A percentile compares a stretch with the other conserved stretches of the same genome.
Evolutionary conservation across 805 yeast species (phyloP).

Genomic region (Yarrowia bubula): DNA sequence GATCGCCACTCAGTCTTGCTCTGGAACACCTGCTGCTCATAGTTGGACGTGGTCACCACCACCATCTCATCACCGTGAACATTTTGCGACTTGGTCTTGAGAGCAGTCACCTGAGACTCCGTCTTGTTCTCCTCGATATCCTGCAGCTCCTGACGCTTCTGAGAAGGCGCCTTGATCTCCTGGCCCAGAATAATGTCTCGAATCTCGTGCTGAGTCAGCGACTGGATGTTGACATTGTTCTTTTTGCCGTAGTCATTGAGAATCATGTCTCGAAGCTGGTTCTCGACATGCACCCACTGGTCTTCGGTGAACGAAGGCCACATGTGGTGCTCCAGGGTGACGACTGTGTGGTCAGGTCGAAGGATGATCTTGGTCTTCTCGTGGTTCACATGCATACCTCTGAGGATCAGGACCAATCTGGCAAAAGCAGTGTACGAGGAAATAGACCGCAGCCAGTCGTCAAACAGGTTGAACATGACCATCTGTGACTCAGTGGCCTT

Average conservation of each 20-base stretch:
- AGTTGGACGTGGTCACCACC: constrained; percentile 86
- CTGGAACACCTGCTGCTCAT: constrained; percentile 78
- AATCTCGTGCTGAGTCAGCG: constrained; percentile 89
- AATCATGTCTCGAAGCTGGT: constrained; percentile 83
- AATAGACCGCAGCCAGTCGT: constrained; percentile 83
- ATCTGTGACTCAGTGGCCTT: constrained; percentile 90
- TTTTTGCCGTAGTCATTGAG: constrained; percentile 80
- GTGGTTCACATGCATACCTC: constrained; percentile 75
- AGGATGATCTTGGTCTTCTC: constrained; percentile 74
- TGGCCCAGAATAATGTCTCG: constrained; percentile 94
- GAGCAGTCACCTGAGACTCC: constrained; percentile 59
- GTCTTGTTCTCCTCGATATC: constrained; percentile 54
- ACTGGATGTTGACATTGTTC: constrained; percentile 78
- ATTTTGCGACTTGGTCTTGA: constrained; percentile 78
- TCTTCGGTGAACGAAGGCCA: constrained; percentile 92
- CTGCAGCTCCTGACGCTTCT: constrained; percentile 77
- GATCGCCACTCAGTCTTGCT: constrained; percentile 90
- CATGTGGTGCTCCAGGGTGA: constrained; percentile 73
- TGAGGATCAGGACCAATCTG: constrained; percentile 72
- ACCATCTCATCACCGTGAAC: constrained; percentile 96
- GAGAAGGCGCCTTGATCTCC: constrained; percentile 86
- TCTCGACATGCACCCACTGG: constrained; percentile 89
- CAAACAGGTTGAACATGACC: constrained; percentile 87
- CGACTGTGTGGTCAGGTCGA: constrained; percentile 67
- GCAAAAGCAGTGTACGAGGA: constrained; percentile 94